Evolutionary conservation across 2,329 filamentous ascomycete genomes (phyloP), one percentile per base, ranked within the genome.

Genomic region (Samsoniella hepiali): DNA sequence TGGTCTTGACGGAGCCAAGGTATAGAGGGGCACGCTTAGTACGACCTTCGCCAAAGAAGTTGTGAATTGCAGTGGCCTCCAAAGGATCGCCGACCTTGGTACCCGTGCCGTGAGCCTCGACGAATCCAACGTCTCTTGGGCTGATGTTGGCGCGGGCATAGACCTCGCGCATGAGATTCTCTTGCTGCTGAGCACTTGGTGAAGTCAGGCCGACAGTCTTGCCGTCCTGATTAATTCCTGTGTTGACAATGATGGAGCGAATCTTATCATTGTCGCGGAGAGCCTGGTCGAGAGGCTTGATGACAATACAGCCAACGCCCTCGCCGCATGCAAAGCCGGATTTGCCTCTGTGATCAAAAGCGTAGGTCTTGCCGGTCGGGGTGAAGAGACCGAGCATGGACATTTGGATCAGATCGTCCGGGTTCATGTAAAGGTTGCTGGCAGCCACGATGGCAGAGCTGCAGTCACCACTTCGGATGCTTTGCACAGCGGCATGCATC

Each of bases 281-380:
- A 2, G 86, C 86, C 64, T 83, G 77, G 40, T 80, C 77, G 0
- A 88, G 75, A 1, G 78, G 79, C 73, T 88, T 88, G 13, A 89
- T 70, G 11, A 88, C 70, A 3, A 89, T 67, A 57, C 82, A 77
- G 7, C 77, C 83, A 27, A 81, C 79, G 4, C 85, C 86, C 67
- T 89, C 86, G 9, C 84, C 87, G 10, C 86, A 80, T 0, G 81
- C 85, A 67, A 87, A 90, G 0, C 87, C 88, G 45, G 36, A 67
- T 68, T 70, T 53, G 56, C 69, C 70, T 62, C 70, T 56, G 64
- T 72, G 65, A 67, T 75, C 65, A 38, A 69, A 67, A 45, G 82
- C 82, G 57, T 78, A 79, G 15, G 80, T 85, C 44, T 79, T 76
- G 1, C 83, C 83, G 0, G 79, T 78, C 36, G 83, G 78, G 1